phyloP scores from a whole-genome alignment of 768 basidiomycete species.

The Lentinula sp. region DNA sequence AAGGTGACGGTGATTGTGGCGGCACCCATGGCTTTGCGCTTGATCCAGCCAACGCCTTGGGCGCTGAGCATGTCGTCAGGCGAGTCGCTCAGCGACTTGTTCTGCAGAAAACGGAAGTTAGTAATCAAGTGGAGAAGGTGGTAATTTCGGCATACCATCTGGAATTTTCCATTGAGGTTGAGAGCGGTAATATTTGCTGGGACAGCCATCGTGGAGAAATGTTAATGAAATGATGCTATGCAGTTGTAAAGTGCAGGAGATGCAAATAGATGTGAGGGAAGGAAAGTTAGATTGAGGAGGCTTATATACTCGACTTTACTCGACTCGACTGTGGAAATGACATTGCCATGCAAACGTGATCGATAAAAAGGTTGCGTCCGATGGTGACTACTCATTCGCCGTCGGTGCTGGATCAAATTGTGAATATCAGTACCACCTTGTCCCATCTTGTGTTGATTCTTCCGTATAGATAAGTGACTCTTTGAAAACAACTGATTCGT shows the following conservation, averaged over 20 bases:
- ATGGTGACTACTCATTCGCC: too few relatives aligned
- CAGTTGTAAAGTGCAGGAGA: background rate
- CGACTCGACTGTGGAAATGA: background rate
- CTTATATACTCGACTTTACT: background rate
- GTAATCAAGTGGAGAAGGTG: background rate
- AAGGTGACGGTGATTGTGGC: constrained; percentile 54
- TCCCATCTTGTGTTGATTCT: too few relatives aligned
- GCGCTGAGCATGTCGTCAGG: constrained; percentile 58
- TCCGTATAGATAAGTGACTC: too few relatives aligned
- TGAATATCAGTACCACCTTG: too few relatives aligned
- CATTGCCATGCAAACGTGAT: background rate
- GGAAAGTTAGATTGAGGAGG: background rate
- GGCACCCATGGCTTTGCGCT: constrained; percentile 50
- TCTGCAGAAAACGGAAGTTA: constrained; percentile 31
- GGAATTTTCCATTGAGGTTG: constrained; percentile 55
- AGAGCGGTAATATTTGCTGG: constrained; percentile 54
- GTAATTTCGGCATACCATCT: constrained; percentile 40
- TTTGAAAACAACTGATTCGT: too few relatives aligned
- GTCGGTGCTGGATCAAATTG: too few relatives aligned
- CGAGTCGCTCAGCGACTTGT: constrained; percentile 57
- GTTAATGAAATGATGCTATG: background rate
- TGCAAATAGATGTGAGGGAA: background rate
- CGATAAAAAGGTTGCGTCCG: too few relatives aligned
- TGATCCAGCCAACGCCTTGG: constrained; percentile 72
- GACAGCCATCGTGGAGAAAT: constrained; percentile 47